A percentile compares a stretch with the other conserved stretches of the same genome.
These are phyloP conservation scores for Wickerhamomyces sp. DNA, from an alignment of 1,139 yeast species.

Conservation along the genomic window DNA sequence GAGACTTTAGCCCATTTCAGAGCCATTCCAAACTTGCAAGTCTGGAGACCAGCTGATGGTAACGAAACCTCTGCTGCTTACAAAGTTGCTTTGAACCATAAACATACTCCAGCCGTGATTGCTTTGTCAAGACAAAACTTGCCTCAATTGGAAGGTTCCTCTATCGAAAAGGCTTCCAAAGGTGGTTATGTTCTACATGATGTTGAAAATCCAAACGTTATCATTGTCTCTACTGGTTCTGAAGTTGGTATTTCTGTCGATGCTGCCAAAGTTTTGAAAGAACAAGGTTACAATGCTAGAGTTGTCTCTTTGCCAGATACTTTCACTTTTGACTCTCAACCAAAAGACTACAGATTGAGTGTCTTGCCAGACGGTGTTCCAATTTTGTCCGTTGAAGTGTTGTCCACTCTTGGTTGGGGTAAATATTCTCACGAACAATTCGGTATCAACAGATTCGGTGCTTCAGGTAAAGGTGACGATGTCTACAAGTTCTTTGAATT, in stretches of 20 bases:
- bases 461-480: conserved; percentile 86
- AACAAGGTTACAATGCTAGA: conserved; percentile 67
- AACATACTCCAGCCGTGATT: conserved; percentile 78
- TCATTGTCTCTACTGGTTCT: conserved; percentile 91
- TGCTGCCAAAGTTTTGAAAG: conserved; percentile 66
- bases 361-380: conserved; percentile 96
- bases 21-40: conserved; percentile 91
- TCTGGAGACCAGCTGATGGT: conserved; percentile 99
- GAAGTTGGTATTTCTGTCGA: conserved; percentile 86
- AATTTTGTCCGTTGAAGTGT: conserved; percentile 89
- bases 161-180: conserved; percentile 85
- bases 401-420: conserved; percentile 90
- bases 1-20: conserved; percentile 98
- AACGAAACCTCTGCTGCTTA: conserved; percentile 98
- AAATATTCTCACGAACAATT: conserved; percentile 96
- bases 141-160: conserved; percentile 93
- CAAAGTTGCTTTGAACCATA: conserved; percentile 67
- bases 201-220: conserved; percentile 63
- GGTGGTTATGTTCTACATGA: conserved; percentile 88
- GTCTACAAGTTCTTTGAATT: conserved; percentile 84
- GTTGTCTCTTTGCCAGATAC: conserved; percentile 95
- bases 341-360: conserved; percentile 70
- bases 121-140: conserved; percentile 97
- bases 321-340: conserved; percentile 83
- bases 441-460: conserved; percentile 96